Evolutionary conservation across 1,139 yeast genomes (phyloP).

Genomic region (Saccharomyces uvarum): DNA sequence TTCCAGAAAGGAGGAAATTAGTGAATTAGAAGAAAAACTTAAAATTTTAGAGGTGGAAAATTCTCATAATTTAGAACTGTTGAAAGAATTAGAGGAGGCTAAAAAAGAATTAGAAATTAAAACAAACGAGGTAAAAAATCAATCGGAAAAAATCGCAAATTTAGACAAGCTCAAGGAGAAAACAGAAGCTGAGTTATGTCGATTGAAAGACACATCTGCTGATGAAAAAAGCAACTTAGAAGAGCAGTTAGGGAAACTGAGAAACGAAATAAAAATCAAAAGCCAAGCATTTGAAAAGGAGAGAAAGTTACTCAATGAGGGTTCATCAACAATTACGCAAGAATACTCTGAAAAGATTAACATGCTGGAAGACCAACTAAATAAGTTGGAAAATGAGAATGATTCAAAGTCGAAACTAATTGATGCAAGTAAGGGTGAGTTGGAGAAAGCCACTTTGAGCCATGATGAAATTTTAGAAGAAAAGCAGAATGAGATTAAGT

Average conservation of each 20-base stretch:
- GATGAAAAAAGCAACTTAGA: constrained; percentile 2
- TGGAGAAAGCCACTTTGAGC: constrained; percentile 5
- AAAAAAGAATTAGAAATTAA: neutral
- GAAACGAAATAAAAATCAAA: constrained; percentile 32
- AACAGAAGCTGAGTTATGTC: neutral
- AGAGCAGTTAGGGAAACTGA: constrained; percentile 20
- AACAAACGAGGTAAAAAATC: neutral
- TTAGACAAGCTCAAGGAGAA: neutral
- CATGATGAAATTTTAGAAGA: neutral
- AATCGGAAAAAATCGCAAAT: neutral
- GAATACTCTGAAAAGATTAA: constrained; percentile 45
- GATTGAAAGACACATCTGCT: neutral
- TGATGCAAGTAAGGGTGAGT: constrained; percentile 9
- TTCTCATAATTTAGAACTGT: neutral
- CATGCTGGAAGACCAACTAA: constrained; percentile 29
- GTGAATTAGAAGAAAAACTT: constrained; percentile 13
- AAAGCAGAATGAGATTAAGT: neutral
- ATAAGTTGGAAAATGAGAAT: constrained; percentile 5
- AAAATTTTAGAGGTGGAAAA: constrained; percentile 6
- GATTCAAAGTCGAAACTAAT: constrained; percentile 10
- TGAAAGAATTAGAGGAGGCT: neutral
- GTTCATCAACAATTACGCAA: constrained; percentile 42
- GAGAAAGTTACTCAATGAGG: constrained; percentile 40
- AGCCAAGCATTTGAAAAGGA: constrained; percentile 44
- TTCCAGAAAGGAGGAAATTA: constrained; percentile 13